These are phyloP conservation scores for Arabidopsis suecica DNA, from an alignment of 345 rosid species.

Conservation along the genomic window DNA sequence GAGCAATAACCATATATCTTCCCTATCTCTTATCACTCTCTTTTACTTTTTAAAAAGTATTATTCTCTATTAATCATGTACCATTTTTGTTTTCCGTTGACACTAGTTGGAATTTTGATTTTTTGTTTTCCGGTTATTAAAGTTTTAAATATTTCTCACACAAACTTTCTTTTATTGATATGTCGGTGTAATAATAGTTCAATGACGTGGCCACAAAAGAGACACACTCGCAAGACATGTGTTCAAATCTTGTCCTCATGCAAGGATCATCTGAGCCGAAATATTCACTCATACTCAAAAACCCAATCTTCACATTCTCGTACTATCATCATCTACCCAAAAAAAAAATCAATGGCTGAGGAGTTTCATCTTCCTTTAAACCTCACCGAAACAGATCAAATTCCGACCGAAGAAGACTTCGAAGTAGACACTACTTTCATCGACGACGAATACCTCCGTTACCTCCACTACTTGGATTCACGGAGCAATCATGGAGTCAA, in stretches of 20 bases:
- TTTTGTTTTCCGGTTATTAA: background rate
- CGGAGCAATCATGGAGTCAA: constrained; percentile 16
- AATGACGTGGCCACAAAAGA: constrained; percentile 13
- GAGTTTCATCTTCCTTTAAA: constrained; percentile 38
- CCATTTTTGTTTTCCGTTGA: background rate
- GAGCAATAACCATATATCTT: too few relatives aligned
- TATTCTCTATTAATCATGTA: background rate
- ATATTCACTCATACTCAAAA: background rate
- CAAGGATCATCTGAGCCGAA: constrained; percentile 12
- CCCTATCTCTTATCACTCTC: too few relatives aligned
- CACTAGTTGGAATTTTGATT: background rate
- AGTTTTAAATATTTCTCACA: too few relatives aligned
- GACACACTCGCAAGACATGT: constrained; percentile 9
- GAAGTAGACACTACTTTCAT: background rate
- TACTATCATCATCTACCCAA: background rate
- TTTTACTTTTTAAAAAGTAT: too few relatives aligned
- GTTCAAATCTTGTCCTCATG: constrained; percentile 11
- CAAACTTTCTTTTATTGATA: background rate
- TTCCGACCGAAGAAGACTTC: constrained; percentile 17
- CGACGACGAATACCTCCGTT: constrained; percentile 28
- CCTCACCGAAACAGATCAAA: background rate
- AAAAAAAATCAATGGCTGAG: constrained; percentile 29
- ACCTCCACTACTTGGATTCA: constrained; percentile 33
- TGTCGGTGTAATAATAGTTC: constrained; percentile 4
- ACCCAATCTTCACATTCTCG: constrained; percentile 11